A percentile compares a stretch with the other conserved stretches of the same genome.
Evolutionary conservation across 23 red algal species (phyloP).

Genomic region (Cyanidiococcus yangmingshanensis): DNA sequence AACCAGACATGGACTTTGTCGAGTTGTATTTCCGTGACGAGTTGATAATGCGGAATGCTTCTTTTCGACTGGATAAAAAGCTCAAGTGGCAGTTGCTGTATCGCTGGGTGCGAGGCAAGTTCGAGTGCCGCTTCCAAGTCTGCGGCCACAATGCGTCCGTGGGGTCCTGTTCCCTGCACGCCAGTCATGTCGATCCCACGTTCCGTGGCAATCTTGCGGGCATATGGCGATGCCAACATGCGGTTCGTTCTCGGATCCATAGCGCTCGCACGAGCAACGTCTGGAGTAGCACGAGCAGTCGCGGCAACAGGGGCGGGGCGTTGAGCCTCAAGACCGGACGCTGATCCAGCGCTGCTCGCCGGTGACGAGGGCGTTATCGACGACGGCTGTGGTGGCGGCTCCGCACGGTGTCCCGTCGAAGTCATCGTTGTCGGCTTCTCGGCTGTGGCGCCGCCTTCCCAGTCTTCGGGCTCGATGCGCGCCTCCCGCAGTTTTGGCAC

Average conservation of each 20-base stretch:
- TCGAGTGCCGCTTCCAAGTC: neutral
- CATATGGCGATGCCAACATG: neutral
- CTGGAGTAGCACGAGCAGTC: neutral
- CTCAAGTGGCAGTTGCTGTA: neutral
- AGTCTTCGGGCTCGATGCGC: neutral
- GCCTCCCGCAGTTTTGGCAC: neutral
- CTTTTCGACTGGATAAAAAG: constrained; percentile 70
- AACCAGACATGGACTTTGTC: constrained; percentile 35
- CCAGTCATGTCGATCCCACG: neutral
- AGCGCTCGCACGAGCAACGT: neutral
- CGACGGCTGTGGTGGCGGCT: neutral
- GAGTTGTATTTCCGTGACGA: constrained; percentile 46
- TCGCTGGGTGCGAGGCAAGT: neutral
- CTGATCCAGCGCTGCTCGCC: neutral
- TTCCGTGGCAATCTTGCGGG: neutral
- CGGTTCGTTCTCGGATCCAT: neutral
- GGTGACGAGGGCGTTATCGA: neutral
- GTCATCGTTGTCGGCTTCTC: neutral
- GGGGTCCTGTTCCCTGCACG: neutral
- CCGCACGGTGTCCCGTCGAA: too few species aligned
- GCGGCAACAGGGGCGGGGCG: neutral
- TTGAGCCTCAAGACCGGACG: too few species aligned
- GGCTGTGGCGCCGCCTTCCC: neutral
- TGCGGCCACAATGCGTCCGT: constrained; percentile 10
- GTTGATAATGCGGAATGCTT: constrained; percentile 91